These are phyloP conservation scores for Vitis rotundifolia DNA, from an alignment of 164 flowering plant species.

Conservation along the genomic window DNA sequence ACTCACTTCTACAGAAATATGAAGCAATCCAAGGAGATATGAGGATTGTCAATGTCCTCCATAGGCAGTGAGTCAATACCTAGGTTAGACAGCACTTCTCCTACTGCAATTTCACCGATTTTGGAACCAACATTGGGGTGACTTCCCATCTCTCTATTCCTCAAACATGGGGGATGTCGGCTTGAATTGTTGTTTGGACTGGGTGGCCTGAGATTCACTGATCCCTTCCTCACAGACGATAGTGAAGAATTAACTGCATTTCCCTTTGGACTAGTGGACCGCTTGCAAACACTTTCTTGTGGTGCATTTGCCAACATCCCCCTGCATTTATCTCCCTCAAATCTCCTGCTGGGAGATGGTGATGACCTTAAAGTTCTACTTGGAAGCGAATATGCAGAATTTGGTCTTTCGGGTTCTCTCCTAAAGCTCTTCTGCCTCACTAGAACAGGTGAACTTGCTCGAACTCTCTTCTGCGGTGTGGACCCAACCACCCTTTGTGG, in stretches of 20 bases:
- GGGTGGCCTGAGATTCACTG: conserved; percentile 14
- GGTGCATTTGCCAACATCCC: conserved; percentile 1
- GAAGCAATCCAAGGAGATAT: conserved; percentile 75
- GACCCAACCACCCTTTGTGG: conserved; percentile 7
- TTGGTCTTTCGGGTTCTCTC: conserved; percentile 22
- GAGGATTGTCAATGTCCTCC: conserved; percentile 70
- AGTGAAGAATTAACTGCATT: conserved; percentile 5
- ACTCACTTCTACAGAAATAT: conserved; percentile 53
- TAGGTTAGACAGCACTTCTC: conserved; percentile 18
- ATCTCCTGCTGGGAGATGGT: conserved; percentile 52
- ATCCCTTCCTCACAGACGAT: conserved; percentile 18
- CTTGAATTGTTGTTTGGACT: conserved; percentile 18
- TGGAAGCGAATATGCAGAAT: background rate
- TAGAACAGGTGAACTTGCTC: conserved; percentile 36
- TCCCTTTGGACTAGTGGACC: conserved; percentile 11
- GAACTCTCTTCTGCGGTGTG: conserved; percentile 32
- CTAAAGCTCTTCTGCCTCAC: conserved; percentile 48
- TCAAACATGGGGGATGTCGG: conserved; percentile 12
- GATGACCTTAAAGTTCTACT: conserved; percentile 26
- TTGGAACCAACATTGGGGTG: conserved; percentile 23
- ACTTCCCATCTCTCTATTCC: conserved; percentile 23
- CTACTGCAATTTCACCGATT: conserved; percentile 26
- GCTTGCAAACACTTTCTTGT: conserved; percentile 6
- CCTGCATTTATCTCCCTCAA: conserved; percentile 19
- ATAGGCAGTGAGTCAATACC: conserved; percentile 24